Conservation (phyloP, 768 basidiomycete genomes). For the Termitomyces eurrhizus region DNA sequence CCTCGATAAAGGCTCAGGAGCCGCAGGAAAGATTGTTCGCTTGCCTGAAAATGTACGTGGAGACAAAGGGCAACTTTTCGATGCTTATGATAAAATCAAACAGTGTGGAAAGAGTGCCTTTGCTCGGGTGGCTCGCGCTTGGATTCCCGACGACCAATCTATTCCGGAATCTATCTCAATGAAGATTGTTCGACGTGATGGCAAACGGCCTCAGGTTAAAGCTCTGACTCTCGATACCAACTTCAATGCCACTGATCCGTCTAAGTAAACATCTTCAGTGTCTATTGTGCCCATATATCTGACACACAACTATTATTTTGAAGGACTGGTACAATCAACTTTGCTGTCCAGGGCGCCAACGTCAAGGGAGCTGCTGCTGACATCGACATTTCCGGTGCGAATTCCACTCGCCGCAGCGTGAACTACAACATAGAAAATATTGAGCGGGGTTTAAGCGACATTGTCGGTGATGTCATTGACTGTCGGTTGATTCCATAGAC, state of each 20-base stretch:
- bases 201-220: conserved; percentile 30
- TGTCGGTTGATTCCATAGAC: conserved; percentile 15
- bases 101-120: conserved; percentile 40
- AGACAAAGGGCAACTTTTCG: neutral
- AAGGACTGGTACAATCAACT: conserved; percentile 27
- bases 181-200: conserved; percentile 29
- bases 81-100: neutral
- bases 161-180: conserved; percentile 28
- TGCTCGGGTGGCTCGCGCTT: conserved; percentile 37
- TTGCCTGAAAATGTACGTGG: conserved; percentile 39
- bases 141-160: conserved; percentile 39
- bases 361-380: conserved; percentile 26
- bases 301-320: neutral
- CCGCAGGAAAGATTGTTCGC: conserved; percentile 49
- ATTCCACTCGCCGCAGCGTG: conserved; percentile 30
- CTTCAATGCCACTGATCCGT: conserved; percentile 26
- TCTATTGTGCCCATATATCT: neutral
- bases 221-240: conserved; percentile 38
- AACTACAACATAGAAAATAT: conserved; percentile 18
- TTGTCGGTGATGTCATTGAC: conserved; percentile 24
- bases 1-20: conserved; percentile 31
- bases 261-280: conserved; percentile 15
- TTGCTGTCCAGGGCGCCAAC: conserved; percentile 29
- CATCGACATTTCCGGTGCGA: conserved; percentile 19
- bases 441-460: conserved; percentile 24